phyloP scores from a whole-genome alignment of 495 filamentous ascomycete genomes.

The Hypoxylon fragiforme region DNA sequence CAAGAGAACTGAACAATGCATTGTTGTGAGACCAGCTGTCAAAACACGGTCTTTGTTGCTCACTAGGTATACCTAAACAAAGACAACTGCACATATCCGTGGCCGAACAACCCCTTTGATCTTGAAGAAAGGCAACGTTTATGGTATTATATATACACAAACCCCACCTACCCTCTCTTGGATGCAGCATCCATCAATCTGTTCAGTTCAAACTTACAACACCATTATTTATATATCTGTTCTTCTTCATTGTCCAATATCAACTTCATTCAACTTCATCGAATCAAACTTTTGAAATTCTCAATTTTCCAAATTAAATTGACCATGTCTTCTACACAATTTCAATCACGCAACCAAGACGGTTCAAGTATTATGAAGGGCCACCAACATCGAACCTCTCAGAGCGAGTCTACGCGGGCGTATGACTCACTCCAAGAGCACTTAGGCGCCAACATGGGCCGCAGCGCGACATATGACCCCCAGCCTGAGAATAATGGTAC shows the following conservation, averaged over 20 bases:
- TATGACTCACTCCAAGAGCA: constrained; percentile 3
- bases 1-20: too few relatives aligned
- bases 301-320: background rate
- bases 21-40: constrained; percentile 3
- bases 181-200: too few relatives aligned
- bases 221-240: too few relatives aligned
- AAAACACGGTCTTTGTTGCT: background rate
- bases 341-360: background rate
- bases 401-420: constrained; percentile 24
- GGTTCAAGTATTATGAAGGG: background rate
- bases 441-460: background rate
- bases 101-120: too few relatives aligned
- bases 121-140: too few relatives aligned
- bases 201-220: too few relatives aligned
- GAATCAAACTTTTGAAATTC: too few relatives aligned
- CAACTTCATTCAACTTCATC: too few relatives aligned
- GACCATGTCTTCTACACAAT: constrained; percentile 17
- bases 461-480: background rate
- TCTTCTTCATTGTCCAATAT: too few relatives aligned
- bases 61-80: background rate
- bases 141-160: too few relatives aligned
- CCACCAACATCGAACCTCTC: background rate
- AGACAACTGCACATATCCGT: too few relatives aligned
- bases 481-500: constrained; percentile 1
- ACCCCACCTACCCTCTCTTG: too few relatives aligned